Conservation (phyloP, 306 rosid genomes). For the Fragaria iinumae region DNA sequence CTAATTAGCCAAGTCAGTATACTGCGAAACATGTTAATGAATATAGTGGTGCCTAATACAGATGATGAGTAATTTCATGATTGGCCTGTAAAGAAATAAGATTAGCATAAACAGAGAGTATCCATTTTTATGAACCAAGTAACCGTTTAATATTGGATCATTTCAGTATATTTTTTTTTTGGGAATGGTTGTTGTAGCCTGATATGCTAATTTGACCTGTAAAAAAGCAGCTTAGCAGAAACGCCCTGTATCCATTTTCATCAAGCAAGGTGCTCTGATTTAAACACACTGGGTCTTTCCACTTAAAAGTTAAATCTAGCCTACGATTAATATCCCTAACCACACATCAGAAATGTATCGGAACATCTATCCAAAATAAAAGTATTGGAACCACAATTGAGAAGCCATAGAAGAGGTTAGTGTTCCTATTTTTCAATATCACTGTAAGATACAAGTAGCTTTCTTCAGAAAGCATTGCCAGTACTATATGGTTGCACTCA, state of each 20-base stretch:
- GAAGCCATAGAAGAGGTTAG: neutral
- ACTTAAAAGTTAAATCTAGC: neutral
- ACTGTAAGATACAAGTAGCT: neutral
- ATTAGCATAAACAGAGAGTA: neutral
- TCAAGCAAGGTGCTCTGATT: neutral
- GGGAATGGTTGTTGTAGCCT: neutral
- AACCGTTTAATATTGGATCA: neutral
- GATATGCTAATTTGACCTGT: neutral
- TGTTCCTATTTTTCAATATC: neutral
- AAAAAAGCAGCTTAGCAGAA: neutral
- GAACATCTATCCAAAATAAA: neutral
- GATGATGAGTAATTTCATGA: neutral
- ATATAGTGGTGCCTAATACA: neutral
- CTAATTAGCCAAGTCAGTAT: neutral
- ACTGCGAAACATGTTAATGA: too few relatives aligned
- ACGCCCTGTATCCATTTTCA: neutral
- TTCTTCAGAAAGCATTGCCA: neutral
- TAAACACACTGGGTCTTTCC: neutral
- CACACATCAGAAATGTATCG: neutral
- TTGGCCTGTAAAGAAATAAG: neutral
- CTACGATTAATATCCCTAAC: neutral
- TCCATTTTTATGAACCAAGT: neutral
- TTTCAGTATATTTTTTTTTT: neutral
- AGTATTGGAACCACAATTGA: neutral
- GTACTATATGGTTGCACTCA: neutral